Base-by-base conservation (phyloP, 495 filamentous ascomycete species). In the Parathielavia appendiculata region DNA sequence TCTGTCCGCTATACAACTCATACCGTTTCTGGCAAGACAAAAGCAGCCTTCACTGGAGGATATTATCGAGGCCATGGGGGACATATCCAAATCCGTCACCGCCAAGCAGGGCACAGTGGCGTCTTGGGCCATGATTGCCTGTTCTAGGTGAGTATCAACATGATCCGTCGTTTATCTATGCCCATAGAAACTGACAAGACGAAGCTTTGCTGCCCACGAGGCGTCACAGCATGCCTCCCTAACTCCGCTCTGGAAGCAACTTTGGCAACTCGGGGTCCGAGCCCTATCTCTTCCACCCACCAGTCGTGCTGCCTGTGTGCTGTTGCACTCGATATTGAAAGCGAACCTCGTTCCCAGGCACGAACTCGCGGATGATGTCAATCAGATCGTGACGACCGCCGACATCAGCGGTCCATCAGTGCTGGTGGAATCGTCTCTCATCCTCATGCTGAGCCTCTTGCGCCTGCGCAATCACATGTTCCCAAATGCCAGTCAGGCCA, bases 371-470 rank as follows among this genome's bases (percentile, higher is more conserved):
- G 80, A 87, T 50, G 78, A 83, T 39, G 76, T 86, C 44, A 84
- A 85, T 57, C 80, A 81, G 38, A 87, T 93, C 64, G 75, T 93
- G 38, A 77, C 81, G 9, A 86, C 86, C 16, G 82, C 86, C 51
- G 90, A 91, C 59, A 76, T 93, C 45, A 91, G 86, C 67, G 91
- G 91, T 0, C 95, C 92, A 4, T 85, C 85, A 20, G 66, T 84
- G 20, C 76, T 95, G n/a, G 83, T 86, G 7, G 93, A 97, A 65
- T 82, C 89, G 32, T 84, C 88, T 30, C 71, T 92, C n/a, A 77
- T 76, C 4, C 67, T 96, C 34, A 92, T 91, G 87, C 74, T 79
- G 9, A 80, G 78, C 43, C 58, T 91, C 57, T 73, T 82, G 48
- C 82, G 79, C 62, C 75, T 79, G 55, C 81, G 76, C 59, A 81